These are phyloP conservation scores for Vigna trinervia DNA, from an alignment of 306 rosid species.

Conservation along the genomic window DNA sequence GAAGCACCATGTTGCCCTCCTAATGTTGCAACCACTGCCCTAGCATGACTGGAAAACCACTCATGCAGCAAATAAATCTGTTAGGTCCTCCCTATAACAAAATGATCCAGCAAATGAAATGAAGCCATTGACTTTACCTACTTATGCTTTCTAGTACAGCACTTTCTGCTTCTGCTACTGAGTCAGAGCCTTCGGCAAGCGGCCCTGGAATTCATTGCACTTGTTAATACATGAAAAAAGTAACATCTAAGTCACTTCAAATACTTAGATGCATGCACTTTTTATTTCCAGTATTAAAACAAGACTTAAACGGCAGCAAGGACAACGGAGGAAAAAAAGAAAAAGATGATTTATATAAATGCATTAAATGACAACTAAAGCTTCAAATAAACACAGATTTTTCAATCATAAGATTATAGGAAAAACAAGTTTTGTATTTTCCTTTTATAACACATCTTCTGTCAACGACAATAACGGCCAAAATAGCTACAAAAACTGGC, in stretches of 20 bases:
- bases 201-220: constrained; percentile 71
- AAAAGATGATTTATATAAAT: background rate
- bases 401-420: background rate
- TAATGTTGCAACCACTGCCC: constrained; percentile 78
- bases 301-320: constrained; percentile 27
- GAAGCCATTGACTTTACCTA: constrained; percentile 59
- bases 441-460: constrained; percentile 11
- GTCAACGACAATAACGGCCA: background rate
- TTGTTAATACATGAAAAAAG: constrained; percentile 50
- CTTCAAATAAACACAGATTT: constrained; percentile 8
- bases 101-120: background rate
- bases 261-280: constrained; percentile 17
- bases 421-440: background rate
- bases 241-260: constrained; percentile 46
- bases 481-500: constrained; percentile 27
- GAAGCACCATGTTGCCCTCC: constrained; percentile 81
- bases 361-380: background rate
- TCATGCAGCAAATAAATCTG: constrained; percentile 29
- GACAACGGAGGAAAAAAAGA: too few relatives aligned
- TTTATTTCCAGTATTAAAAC: constrained; percentile 8
- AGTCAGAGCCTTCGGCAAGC: constrained; percentile 75
- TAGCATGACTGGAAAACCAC: constrained; percentile 69
- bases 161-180: constrained; percentile 82
- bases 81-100: constrained; percentile 25
- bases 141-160: constrained; percentile 86